phyloP scores from a whole-genome alignment of 352 stramenopile species.

The Pythium sukuiense region DNA sequence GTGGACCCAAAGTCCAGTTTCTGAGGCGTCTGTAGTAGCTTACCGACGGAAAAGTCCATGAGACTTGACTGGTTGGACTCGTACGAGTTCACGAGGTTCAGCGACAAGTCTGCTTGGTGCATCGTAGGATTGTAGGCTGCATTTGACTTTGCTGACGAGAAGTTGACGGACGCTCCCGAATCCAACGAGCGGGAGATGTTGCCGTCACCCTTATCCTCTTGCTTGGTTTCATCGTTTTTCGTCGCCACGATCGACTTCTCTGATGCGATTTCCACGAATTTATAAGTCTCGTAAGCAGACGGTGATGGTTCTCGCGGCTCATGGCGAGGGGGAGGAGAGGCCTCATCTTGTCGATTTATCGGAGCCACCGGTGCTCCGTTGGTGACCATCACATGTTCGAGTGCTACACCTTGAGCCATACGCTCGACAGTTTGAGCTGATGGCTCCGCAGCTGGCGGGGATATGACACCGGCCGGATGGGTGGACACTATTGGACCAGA shows the following conservation, averaged over 20 bases:
- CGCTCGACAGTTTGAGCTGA: too few relatives aligned
- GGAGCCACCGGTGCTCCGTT: neutral
- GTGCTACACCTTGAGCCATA: too few relatives aligned
- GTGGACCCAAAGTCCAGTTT: neutral
- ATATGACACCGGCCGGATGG: too few relatives aligned
- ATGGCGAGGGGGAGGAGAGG: neutral
- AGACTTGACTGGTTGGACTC: slow-evolving; percentile 31
- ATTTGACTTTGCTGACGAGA: slow-evolving; percentile 8
- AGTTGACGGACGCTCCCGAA: neutral
- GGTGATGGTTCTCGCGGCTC: neutral
- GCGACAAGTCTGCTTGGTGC: slow-evolving; percentile 20
- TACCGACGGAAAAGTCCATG: slow-evolving; percentile 23
- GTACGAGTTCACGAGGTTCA: slow-evolving; percentile 32
- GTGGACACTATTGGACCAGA: neutral
- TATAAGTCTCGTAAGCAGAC: slow-evolving; percentile 8
- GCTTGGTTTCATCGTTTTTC: neutral
- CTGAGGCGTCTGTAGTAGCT: slow-evolving; percentile 18
- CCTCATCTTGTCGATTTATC: too few relatives aligned
- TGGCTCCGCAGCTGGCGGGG: too few relatives aligned
- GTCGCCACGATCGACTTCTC: neutral
- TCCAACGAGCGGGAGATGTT: neutral
- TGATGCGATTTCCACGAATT: slow-evolving; percentile 11
- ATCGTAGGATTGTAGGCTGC: neutral
- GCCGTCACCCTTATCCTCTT: neutral
- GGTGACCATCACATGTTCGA: neutral